phyloP scores from a whole-genome alignment of 345 rosid genomes.

The Lepidium didymum region DNA sequence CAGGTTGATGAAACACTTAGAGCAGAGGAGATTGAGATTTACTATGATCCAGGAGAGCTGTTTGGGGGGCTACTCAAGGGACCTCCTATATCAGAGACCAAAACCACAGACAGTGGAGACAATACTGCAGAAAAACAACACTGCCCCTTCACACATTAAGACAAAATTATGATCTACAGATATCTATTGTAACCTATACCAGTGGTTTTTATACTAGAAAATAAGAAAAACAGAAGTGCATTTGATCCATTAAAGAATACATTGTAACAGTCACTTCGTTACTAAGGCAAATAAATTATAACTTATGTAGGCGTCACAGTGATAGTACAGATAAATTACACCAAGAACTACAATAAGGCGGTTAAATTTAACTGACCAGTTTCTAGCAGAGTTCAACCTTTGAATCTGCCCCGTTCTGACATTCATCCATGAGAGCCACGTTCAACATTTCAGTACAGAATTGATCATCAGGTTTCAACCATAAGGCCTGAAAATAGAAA shows the following conservation, averaged over 20 bases:
- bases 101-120: constrained; percentile 9
- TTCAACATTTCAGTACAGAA: constrained; percentile 88
- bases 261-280: constrained; percentile 3
- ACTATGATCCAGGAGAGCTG: constrained; percentile 64
- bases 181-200: not conserved
- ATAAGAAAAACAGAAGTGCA: constrained; percentile 11
- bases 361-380: constrained; percentile 14
- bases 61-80: constrained; percentile 53
- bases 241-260: not conserved
- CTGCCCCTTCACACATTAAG: constrained; percentile 32
- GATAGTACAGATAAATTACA: constrained; percentile 17
- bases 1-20: constrained; percentile 62
- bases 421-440: constrained; percentile 66
- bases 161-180: not conserved
- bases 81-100: constrained; percentile 19
- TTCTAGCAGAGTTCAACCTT: constrained; percentile 42
- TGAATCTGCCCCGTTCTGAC: constrained; percentile 50
- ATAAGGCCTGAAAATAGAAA: constrained; percentile 49
- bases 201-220: not conserved
- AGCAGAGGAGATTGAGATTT: constrained; percentile 62
- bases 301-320: not conserved
- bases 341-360: not conserved
- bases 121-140: constrained; percentile 21
- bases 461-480: constrained; percentile 77
- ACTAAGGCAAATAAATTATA: constrained; percentile 5